phyloP scores from a whole-genome alignment of 2,329 filamentous ascomycete species.

The Bretziella fagacearum region DNA sequence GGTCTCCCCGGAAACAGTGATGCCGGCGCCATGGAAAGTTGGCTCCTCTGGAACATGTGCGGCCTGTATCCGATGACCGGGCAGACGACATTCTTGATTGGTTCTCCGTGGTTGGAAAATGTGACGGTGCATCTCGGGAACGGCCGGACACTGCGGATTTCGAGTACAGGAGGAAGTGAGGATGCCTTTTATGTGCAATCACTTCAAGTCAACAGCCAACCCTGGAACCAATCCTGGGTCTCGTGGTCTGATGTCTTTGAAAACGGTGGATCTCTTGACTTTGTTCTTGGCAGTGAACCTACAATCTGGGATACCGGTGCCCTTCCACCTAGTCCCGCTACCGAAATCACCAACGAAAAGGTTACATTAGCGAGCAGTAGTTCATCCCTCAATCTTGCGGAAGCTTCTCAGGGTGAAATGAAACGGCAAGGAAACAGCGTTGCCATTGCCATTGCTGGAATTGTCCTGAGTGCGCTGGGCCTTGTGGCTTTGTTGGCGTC shows the following conservation, averaged over 20 bases:
- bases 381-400: not conserved
- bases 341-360: not conserved
- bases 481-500: not conserved
- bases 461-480: not conserved
- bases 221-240: conserved; percentile 48
- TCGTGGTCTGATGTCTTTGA: conserved; percentile 50
- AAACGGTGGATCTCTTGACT: conserved; percentile 44
- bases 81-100: conserved; percentile 50
- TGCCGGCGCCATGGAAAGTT: conserved; percentile 56
- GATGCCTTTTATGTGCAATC: conserved; percentile 45
- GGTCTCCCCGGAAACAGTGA: conserved; percentile 56
- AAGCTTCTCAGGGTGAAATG: not conserved
- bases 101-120: conserved; percentile 44
- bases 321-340: conserved; percentile 39
- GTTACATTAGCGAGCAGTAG: not conserved
- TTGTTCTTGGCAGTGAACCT: conserved; percentile 39
- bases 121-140: conserved; percentile 41
- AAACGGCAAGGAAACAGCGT: not conserved
- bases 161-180: conserved; percentile 22
- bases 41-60: conserved; percentile 52
- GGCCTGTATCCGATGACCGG: conserved; percentile 52
- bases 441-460: not conserved
- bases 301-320: conserved; percentile 40
- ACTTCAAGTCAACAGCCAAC: conserved; percentile 44
- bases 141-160: conserved; percentile 37